These are phyloP conservation scores for Hypoxylon cercidicola DNA, from an alignment of 495 filamentous ascomycete genomes.

Conservation along the genomic window DNA sequence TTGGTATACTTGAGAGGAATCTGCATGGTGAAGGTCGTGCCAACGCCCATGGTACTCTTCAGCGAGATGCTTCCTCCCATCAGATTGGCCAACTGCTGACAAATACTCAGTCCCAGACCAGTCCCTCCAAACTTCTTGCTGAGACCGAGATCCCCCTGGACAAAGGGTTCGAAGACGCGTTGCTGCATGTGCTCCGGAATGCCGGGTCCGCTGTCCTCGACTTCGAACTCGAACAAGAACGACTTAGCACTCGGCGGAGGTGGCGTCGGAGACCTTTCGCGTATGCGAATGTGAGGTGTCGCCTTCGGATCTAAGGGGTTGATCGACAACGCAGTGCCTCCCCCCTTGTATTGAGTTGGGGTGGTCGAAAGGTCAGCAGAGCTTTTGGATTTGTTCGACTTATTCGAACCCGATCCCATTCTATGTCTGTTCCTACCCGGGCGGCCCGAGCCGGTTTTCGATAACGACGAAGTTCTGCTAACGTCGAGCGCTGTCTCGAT, in stretches of 20 bases:
- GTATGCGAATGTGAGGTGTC: constrained; percentile 57
- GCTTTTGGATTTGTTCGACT: constrained; percentile 58
- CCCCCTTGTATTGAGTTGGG: constrained; percentile 39
- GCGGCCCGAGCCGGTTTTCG: constrained; percentile 55
- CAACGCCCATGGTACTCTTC: constrained; percentile 75
- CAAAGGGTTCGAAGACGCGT: constrained; percentile 92
- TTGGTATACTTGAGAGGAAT: constrained; percentile 84
- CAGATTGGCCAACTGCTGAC: constrained; percentile 80
- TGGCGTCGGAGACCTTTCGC: constrained; percentile 69
- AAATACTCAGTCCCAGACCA: constrained; percentile 90
- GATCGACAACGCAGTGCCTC: constrained; percentile 63
- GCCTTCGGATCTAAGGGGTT: constrained; percentile 67
- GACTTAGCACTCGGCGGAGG: constrained; percentile 67
- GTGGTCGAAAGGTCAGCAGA: constrained; percentile 51
- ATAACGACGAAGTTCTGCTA: constrained; percentile 62
- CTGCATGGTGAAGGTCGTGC: constrained; percentile 83
- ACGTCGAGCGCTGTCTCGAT: constrained; percentile 49
- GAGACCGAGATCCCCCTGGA: constrained; percentile 88
- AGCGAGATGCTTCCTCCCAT: constrained; percentile 84
- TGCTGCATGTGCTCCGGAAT: constrained; percentile 80
- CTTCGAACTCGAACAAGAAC: constrained; percentile 83
- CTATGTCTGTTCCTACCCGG: constrained; percentile 53
- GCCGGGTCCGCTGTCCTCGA: constrained; percentile 91
- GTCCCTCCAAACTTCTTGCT: constrained; percentile 93
- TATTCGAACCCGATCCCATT: constrained; percentile 60